Base-by-base conservation (phyloP, 768 basidiomycete species). In the Mycena maculata region DNA sequence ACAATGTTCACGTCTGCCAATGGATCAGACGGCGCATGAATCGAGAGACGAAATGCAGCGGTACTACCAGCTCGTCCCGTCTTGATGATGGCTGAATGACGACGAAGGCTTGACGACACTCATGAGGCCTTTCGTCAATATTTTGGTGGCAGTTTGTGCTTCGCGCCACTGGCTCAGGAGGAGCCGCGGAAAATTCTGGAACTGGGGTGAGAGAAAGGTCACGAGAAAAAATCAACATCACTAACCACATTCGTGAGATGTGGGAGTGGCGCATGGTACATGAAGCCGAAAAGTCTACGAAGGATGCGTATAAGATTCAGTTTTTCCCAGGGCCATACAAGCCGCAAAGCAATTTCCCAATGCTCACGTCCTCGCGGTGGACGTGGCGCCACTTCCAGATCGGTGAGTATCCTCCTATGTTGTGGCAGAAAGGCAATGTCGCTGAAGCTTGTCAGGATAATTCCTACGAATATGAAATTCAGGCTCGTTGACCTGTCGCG, bases 261-360 rank as follows among this genome's bases (percentile, higher is more conserved):
- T n/a, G 57, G 57, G 31, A 59, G 44, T 13, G 57, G 57, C 16
- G 57, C 57, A 33, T 59, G 57, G 57, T 59, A 9, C 16, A 31
- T 33, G 31, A 6, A 23, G 8, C 10, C 9, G 25, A 9, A n/a
- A n/a, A n/a, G n/a, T 28, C 5, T 1, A n/a, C 11, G 12, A 18
- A n/a, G 13, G 25, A 18, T 3, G 3, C 22, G 28, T 36, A 18
- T 3, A 9, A 16, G 23, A 55, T 13, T 27, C 23, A 27, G n/a
- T 44, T 28, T 27, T 20, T 8, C 11, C 22, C 49, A 61, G 60
- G 60, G 60, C 60, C 23, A 49, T 50, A 12, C 48, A 61, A 30
- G 50, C 50, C 10, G 60, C 60, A n/a, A n/a, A 3, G 25, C 48
- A 31, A 20, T 61, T 50, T 42, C 60, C 60, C 13, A 33, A 39